Percentiles rank a stretch among this genome's conserved stretches.
phyloP scores from a whole-genome alignment of 139 green algal species.

The Tetraselmis chui region DNA sequence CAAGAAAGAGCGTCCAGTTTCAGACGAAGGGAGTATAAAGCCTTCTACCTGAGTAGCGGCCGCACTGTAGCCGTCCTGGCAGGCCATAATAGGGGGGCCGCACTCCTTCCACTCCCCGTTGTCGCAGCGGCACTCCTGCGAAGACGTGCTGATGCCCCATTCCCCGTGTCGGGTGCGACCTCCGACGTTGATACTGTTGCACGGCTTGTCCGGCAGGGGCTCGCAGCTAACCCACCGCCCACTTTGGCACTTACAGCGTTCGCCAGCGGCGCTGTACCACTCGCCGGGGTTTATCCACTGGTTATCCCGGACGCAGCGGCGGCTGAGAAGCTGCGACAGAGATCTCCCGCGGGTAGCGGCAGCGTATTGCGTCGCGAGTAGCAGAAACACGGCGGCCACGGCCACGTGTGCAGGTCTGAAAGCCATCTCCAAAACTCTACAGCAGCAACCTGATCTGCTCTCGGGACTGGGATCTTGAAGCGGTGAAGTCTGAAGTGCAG shows the following conservation, averaged over 20 bases:
- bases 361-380: background rate
- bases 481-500: too few relatives aligned
- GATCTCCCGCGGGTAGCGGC: background rate
- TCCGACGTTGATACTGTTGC: background rate
- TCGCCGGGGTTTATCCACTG: background rate
- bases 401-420: too few relatives aligned
- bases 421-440: too few relatives aligned
- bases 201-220: background rate
- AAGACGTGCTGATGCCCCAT: background rate
- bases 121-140: background rate
- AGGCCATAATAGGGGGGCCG: background rate
- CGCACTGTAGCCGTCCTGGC: background rate
- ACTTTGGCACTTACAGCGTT: background rate
- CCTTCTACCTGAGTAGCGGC: background rate
- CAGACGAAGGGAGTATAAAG: too few relatives aligned
- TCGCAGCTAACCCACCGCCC: background rate
- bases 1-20: background rate
- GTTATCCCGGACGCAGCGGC: background rate
- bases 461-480: too few relatives aligned
- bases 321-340: background rate
- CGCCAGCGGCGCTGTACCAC: background rate
- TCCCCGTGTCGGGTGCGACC: background rate
- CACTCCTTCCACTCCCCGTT: background rate
- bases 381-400: background rate
- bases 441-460: too few relatives aligned